phyloP scores from a whole-genome alignment of 1,139 yeast genomes.

The Scheffersomyces parashehatae region DNA sequence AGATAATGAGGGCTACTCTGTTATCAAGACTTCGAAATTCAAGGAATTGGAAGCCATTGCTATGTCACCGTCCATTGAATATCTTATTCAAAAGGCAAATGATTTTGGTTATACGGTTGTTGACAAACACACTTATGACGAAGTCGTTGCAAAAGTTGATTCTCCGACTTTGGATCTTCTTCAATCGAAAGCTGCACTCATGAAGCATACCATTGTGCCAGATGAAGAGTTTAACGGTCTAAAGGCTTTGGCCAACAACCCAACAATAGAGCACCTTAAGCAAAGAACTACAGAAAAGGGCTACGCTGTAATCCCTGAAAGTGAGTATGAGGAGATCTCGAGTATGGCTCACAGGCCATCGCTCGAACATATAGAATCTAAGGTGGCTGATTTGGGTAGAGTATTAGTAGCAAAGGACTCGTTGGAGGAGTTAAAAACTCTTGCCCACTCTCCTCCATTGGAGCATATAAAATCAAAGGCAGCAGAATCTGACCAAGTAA shows the following conservation, averaged over 20 bases:
- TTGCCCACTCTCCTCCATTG: slow-evolving; percentile 16
- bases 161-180: slow-evolving; percentile 25
- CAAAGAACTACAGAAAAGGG: slow-evolving; percentile 8
- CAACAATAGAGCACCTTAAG: slow-evolving; percentile 13
- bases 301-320: slow-evolving; percentile 4
- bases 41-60: slow-evolving; percentile 9
- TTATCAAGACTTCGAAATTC: slow-evolving; percentile 14
- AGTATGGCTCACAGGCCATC: slow-evolving; percentile 6
- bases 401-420: slow-evolving; percentile 18
- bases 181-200: slow-evolving; percentile 12
- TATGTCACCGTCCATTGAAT: slow-evolving; percentile 4
- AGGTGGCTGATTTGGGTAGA: slow-evolving; percentile 9
- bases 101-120: slow-evolving; percentile 1
- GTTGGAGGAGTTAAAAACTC: slow-evolving; percentile 12
- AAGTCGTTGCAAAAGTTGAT: slow-evolving; percentile 4
- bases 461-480: slow-evolving; percentile 11
- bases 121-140: not conserved
- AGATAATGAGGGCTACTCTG: slow-evolving; percentile 11
- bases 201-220: slow-evolving; percentile 19
- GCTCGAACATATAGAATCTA: slow-evolving; percentile 10
- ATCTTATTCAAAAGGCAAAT: slow-evolving; percentile 1
- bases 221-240: slow-evolving; percentile 12
- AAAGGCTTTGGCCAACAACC: slow-evolving; percentile 11
- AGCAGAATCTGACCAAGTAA: not conserved
- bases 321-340: slow-evolving; percentile 16